Evolutionary conservation across 2,329 filamentous ascomycete genomes (phyloP).

Genomic region (Trichoderma atroviride): DNA sequence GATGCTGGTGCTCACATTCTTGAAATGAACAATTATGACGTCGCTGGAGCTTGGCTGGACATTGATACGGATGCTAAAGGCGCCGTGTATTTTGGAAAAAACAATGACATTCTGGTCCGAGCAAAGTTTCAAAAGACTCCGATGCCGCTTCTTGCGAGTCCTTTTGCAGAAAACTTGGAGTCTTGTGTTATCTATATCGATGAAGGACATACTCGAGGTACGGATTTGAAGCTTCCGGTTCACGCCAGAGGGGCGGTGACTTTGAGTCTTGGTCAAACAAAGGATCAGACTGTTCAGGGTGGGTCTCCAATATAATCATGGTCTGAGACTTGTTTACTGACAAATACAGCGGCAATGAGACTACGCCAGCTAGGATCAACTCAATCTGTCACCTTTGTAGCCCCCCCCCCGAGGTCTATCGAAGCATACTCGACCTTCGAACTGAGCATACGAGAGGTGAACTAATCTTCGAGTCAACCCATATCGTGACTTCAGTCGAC

Average conservation of each 20-base stretch:
- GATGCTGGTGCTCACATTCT: slow-evolving; percentile 67
- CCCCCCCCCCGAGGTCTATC: slow-evolving; percentile 59
- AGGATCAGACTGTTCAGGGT: slow-evolving; percentile 65
- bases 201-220: slow-evolving; percentile 57
- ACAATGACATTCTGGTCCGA: slow-evolving; percentile 33
- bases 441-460: slow-evolving; percentile 42
- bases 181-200: slow-evolving; percentile 58
- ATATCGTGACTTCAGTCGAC: slow-evolving; percentile 20
- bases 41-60: slow-evolving; percentile 55
- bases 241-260: slow-evolving; percentile 56
- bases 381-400: slow-evolving; percentile 58
- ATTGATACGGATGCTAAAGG: slow-evolving; percentile 46
- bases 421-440: slow-evolving; percentile 49
- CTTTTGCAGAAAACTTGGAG: slow-evolving; percentile 55
- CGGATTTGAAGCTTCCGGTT: slow-evolving; percentile 58
- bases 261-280: slow-evolving; percentile 58
- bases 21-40: slow-evolving; percentile 57
- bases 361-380: slow-evolving; percentile 59
- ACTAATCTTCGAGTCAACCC: neutral
- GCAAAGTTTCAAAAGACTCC: slow-evolving; percentile 40
- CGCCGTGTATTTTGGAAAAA: slow-evolving; percentile 57
- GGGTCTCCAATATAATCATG: slow-evolving; percentile 23
- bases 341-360: slow-evolving; percentile 61
- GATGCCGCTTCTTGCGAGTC: slow-evolving; percentile 55
- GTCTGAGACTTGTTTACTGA: too few relatives aligned